These are phyloP conservation scores for Phialophora expanda DNA, from an alignment of 2,329 filamentous ascomycete genomes.

Conservation along the genomic window DNA sequence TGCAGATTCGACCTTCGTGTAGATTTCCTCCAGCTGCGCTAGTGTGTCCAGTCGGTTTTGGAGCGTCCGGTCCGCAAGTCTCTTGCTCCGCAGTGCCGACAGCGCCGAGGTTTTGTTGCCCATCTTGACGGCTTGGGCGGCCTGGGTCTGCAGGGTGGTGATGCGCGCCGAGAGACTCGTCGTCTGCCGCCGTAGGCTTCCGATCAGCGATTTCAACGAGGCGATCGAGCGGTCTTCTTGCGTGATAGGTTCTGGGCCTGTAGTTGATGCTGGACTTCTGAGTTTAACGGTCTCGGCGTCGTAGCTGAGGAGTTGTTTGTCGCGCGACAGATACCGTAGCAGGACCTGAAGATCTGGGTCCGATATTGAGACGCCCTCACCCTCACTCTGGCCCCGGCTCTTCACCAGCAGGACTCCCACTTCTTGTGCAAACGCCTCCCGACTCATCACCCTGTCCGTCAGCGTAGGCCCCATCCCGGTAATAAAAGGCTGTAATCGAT, in stretches of 20 bases:
- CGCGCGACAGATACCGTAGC: constrained; percentile 71
- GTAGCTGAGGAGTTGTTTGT: constrained; percentile 61
- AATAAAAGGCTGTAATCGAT: constrained; percentile 23
- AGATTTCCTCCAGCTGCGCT: constrained; percentile 80
- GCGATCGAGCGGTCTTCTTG: constrained; percentile 82
- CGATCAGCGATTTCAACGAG: constrained; percentile 74
- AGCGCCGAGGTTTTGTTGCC: constrained; percentile 79
- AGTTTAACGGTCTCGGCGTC: constrained; percentile 73
- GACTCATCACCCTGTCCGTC: constrained; percentile 43
- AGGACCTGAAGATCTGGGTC: constrained; percentile 69
- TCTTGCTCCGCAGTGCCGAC: constrained; percentile 80
- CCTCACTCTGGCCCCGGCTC: constrained; percentile 1
- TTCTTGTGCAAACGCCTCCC: constrained; percentile 65
- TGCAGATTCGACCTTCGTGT: constrained; percentile 82
- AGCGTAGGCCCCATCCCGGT: constrained; percentile 18
- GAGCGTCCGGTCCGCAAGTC: constrained; percentile 76
- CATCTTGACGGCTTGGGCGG: constrained; percentile 70
- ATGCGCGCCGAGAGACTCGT: constrained; percentile 65
- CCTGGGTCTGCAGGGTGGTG: constrained; percentile 57
- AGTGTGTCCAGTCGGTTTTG: constrained; percentile 74
- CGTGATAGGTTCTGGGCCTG: constrained; percentile 60
- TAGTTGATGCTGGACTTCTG: constrained; percentile 56
- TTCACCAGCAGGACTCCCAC: constrained; percentile 60
- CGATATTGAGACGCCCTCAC: constrained; percentile 46
- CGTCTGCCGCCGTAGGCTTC: constrained; percentile 69